Conservation (phyloP, 352 stramenopile genomes). For the Pythium phragmitis region DNA sequence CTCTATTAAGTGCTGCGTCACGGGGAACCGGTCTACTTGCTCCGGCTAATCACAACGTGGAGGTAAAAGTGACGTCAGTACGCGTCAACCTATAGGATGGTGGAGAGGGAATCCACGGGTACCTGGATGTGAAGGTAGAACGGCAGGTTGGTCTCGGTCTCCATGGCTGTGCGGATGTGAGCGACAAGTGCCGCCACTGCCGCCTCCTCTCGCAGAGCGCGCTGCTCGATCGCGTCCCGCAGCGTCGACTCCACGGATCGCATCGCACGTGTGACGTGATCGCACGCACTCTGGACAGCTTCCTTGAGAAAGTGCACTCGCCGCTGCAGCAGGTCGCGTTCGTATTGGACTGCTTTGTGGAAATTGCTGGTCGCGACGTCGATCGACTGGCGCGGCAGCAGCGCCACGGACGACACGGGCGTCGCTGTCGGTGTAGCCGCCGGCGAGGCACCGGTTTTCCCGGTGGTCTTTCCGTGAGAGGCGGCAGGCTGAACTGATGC, state of each 20-base stretch:
- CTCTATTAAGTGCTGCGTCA: conserved; percentile 49
- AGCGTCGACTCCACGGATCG: conserved; percentile 53
- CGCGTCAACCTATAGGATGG: not conserved
- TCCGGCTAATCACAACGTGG: conserved; percentile 34
- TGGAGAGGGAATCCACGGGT: not conserved
- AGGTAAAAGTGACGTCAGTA: not conserved
- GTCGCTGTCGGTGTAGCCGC: conserved; percentile 23
- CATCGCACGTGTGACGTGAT: conserved; percentile 47
- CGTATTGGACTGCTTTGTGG: conserved; percentile 54
- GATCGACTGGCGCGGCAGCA: conserved; percentile 13
- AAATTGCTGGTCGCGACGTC: conserved; percentile 52
- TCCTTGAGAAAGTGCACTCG: conserved; percentile 55
- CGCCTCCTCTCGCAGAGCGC: conserved; percentile 44
- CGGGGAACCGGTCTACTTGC: conserved; percentile 51
- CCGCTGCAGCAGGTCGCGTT: conserved; percentile 50
- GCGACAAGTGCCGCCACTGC: conserved; percentile 47
- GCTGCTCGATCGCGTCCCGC: conserved; percentile 37
- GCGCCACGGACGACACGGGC: conserved; percentile 5
- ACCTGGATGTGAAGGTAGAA: conserved; percentile 61
- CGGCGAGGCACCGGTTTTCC: conserved; percentile 20
- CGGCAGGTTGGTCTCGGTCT: conserved; percentile 59
- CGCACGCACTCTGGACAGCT: conserved; percentile 36
- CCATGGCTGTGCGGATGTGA: conserved; percentile 50
- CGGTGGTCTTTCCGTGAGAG: conserved; percentile 3
- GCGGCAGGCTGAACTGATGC: not conserved